Base-by-base conservation (phyloP, 139 green algal genomes). In the Tetradesmus lagerheimii region DNA sequence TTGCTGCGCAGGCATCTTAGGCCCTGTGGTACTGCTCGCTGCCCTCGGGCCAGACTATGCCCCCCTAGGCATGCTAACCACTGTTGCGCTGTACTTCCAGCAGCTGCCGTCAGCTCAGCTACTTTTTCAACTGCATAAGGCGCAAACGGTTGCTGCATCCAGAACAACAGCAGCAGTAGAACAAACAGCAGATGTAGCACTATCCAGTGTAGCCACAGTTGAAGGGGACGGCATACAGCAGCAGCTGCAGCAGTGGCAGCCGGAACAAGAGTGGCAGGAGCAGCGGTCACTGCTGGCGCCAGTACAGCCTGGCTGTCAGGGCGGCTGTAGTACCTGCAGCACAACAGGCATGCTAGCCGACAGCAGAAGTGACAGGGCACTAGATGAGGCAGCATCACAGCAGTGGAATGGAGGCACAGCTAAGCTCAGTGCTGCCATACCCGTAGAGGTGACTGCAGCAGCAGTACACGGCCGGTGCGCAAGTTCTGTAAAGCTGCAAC, bases 1-100 rank as follows among this genome's bases (percentile, higher is more conserved):
- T n/a, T 80, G 15, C 75, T 31, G 1, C n/a, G 34, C 86, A 20
- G 92, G 92, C 67, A 92, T 94, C 64, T 85, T 94, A 34, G 92
- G 89, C 38, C 92, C 92, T 25, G 92, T 94, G 41, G 92, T 94
- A 34, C 85, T 94, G 47, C 47, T 92, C 66, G 92, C 90, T 29
- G 92, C 90, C 0, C 38, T 94, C 0, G 92, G 90, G 18, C 77
- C 78, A 14, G 39, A 62, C 27, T 87, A 87, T 23, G 91, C 91
- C 1, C 83, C 89, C 14, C 78, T 91, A 0, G 92, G 92, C 78
- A 92, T 93, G 90, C 79, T 94, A 67, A 90, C 92, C 14, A 94
- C 92, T 43, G 89, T 91, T 25, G 87, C 85, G 27, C 79, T 91
- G 0, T 94, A 94, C 76, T 94, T 94, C 66, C 92, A 94, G 82